phyloP scores from a whole-genome alignment of 2,329 filamentous ascomycete species.

The Fusarium veterinarium region DNA sequence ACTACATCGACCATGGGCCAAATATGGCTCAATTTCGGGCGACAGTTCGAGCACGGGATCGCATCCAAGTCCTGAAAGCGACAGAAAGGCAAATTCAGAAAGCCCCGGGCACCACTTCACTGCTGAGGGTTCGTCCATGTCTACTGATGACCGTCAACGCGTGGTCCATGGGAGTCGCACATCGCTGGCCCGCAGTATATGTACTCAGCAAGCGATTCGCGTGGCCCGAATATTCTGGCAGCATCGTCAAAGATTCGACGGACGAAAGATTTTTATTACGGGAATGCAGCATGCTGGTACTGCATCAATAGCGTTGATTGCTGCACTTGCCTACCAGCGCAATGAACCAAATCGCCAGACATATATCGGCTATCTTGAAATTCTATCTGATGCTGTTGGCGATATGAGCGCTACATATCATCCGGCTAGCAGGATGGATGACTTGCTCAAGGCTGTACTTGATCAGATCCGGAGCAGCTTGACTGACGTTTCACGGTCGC shows the following conservation, averaged over 20 bases:
- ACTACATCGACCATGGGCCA: slow-evolving; percentile 64
- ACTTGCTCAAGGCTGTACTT: slow-evolving; percentile 64
- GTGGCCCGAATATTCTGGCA: slow-evolving; percentile 67
- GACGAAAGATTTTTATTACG: slow-evolving; percentile 61
- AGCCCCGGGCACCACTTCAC: slow-evolving; percentile 29
- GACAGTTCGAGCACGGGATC: slow-evolving; percentile 48
- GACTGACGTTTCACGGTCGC: slow-evolving; percentile 32
- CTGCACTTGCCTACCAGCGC: slow-evolving; percentile 56
- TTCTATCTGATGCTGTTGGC: slow-evolving; percentile 61
- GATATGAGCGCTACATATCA: slow-evolving; percentile 66
- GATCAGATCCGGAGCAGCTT: slow-evolving; percentile 56
- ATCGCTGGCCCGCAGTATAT: slow-evolving; percentile 62
- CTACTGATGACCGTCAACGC: slow-evolving; percentile 49
- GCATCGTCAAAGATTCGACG: slow-evolving; percentile 63
- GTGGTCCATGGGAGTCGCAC: slow-evolving; percentile 56
- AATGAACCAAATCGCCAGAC: slow-evolving; percentile 52
- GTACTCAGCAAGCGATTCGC: slow-evolving; percentile 65
- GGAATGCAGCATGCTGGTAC: slow-evolving; percentile 66
- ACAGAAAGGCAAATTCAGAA: slow-evolving; percentile 28
- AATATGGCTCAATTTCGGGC: slow-evolving; percentile 56
- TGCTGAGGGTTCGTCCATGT: slow-evolving; percentile 37
- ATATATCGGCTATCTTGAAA: slow-evolving; percentile 62
- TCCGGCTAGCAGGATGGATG: slow-evolving; percentile 65
- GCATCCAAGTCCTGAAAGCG: slow-evolving; percentile 48
- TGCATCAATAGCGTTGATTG: slow-evolving; percentile 65